Base-by-base conservation (phyloP, 306 rosid species). In the Sphenostylis stenocarpa region DNA sequence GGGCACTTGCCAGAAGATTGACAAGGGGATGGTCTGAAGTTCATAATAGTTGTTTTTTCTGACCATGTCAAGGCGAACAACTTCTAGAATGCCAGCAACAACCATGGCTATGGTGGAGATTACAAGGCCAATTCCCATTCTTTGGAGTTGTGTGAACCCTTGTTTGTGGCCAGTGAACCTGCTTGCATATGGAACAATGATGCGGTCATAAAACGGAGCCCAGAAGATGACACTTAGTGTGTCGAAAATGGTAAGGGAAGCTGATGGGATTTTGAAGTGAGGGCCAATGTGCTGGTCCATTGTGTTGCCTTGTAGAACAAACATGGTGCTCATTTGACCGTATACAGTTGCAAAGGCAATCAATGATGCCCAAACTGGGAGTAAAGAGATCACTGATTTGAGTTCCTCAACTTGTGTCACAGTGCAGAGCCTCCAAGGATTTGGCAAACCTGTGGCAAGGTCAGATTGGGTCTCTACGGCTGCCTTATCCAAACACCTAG, bases 351-450 rank as follows among this genome's bases (percentile, higher is more conserved):
- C 53, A 79, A 90, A 87, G 44, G 88, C 88, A 1, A 93, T 93
- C 31, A 93, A 79, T 12, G 91, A 17, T 39, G 97, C 97, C 98
- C 97, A 91, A n/a, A 93, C 76, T 14, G 98, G 97, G 63, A 91
- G 90, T 73, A 91, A 44, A 19, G 77, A 63, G 53, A 91, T 71
- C 17, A 93, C 39, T n/a, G 91, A 78, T 70, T 93, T 93, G 43
- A 93, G 88, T 80, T 93, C 98, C 75, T 93, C 90, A 0, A 93
- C 96, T 87, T 93, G 91, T 52, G 93, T 93, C n/a, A 93, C 89
- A 5, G 97, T 88, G 84, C 94, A 91, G 29, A 91, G 87, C 43
- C 79, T 90, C 97, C 98, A 94, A 5, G 96, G 87, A 41, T 70
- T 86, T 44, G 80, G 67, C 12, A 6, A 13, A 8, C 28, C 86